Evolutionary conservation across 2,329 filamentous ascomycete species (phyloP).

Genomic region (Xylaria arbuscula): DNA sequence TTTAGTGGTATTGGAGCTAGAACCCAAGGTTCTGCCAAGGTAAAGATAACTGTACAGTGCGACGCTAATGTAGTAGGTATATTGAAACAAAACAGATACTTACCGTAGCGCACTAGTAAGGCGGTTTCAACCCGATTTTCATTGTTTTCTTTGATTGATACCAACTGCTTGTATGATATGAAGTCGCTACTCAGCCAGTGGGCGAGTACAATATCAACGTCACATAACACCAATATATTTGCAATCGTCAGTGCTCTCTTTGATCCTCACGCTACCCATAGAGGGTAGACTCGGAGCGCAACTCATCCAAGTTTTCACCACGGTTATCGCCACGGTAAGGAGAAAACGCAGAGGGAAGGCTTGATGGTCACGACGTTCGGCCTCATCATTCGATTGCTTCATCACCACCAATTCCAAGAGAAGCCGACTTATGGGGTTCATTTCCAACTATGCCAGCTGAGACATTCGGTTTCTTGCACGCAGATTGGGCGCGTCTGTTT

Average conservation of each 20-base stretch:
- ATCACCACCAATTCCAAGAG: background rate
- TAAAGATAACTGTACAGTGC: no score
- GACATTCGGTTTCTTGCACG: background rate
- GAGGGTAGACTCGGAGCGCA: slow-evolving; percentile 54
- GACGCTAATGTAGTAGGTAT: no score
- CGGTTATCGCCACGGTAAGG: slow-evolving; percentile 54
- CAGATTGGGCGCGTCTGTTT: background rate
- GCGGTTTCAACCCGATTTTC: background rate
- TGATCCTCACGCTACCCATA: slow-evolving; percentile 61
- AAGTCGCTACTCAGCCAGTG: background rate
- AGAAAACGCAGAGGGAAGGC: slow-evolving; percentile 44
- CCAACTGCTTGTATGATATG: no score
- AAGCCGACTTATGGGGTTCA: background rate
- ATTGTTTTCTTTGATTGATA: background rate
- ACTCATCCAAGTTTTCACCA: slow-evolving; percentile 40
- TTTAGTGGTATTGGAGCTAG: no score
- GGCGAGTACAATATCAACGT: background rate
- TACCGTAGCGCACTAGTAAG: no score
- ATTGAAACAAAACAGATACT: no score
- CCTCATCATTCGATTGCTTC: slow-evolving; percentile 62
- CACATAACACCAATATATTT: slow-evolving; percentile 3
- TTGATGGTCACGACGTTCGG: slow-evolving; percentile 41
- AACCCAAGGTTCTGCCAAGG: no score
- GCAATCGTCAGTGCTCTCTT: slow-evolving; percentile 69
- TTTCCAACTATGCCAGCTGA: background rate